These are phyloP conservation scores for Fusarium xyrophilum DNA, from an alignment of 2,329 filamentous ascomycete genomes.

Conservation along the genomic window DNA sequence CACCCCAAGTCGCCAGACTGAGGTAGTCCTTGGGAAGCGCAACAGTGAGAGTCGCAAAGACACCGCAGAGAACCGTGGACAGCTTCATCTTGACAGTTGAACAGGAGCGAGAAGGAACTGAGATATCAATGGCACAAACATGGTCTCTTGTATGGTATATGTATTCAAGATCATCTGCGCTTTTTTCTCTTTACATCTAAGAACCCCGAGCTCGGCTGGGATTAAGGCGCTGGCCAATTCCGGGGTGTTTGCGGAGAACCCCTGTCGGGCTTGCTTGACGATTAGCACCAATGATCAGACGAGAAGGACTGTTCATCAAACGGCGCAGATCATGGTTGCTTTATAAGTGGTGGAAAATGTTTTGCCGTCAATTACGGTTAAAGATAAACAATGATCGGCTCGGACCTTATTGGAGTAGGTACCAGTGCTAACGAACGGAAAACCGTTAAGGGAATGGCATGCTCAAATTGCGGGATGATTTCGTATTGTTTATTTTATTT, in stretches of 20 bases:
- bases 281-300: constrained; percentile 34
- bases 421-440: not conserved
- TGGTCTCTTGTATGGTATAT: not conserved
- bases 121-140: not conserved
- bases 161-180: not conserved
- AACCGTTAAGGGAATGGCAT: not conserved
- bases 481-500: not conserved
- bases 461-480: not conserved
- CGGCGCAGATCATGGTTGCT: fast-evolving
- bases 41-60: constrained; percentile 17
- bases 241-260: constrained; percentile 28
- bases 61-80: constrained; percentile 10
- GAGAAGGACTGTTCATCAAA: not conserved
- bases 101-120: not conserved
- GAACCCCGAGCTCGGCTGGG: constrained; percentile 11
- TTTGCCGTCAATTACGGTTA: constrained; percentile 18
- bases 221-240: not conserved
- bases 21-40: constrained; percentile 32
- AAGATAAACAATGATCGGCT: constrained; percentile 8
- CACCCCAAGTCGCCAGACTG: constrained; percentile 35
- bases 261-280: constrained; percentile 4
- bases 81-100: constrained; percentile 26
- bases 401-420: not conserved
- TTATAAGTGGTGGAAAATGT: not conserved
- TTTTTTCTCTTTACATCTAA: not conserved